Conservation (phyloP, 768 basidiomycete species). For the Jaapia argillacea region DNA sequence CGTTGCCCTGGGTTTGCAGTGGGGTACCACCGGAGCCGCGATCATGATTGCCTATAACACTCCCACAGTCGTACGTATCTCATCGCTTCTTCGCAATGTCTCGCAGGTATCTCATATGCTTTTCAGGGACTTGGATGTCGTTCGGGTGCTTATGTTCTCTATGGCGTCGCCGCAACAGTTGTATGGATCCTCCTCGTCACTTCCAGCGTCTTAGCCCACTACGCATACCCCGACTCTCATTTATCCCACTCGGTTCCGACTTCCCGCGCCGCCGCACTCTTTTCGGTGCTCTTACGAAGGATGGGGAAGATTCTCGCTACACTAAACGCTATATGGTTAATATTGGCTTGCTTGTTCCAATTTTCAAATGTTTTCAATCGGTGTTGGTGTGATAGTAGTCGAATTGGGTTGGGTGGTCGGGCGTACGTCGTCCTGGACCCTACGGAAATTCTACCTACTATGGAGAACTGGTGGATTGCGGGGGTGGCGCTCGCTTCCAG, state of each 20-base stretch:
- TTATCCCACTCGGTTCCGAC: no score
- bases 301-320: slow-evolving; percentile 18
- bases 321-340: slow-evolving; percentile 16
- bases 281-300: neutral
- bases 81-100: slow-evolving; percentile 1
- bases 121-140: slow-evolving; percentile 24
- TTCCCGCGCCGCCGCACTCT: neutral
- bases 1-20: slow-evolving; percentile 21
- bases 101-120: neutral
- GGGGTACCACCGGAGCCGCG: slow-evolving; percentile 21
- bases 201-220: slow-evolving; percentile 13
- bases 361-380: slow-evolving; percentile 15
- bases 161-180: slow-evolving; percentile 17
- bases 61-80: slow-evolving; percentile 17
- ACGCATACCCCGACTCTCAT: neutral
- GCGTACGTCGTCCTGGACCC: neutral
- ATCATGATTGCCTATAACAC: slow-evolving; percentile 18
- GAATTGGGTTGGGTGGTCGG: slow-evolving; percentile 4
- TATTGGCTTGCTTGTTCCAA: slow-evolving; percentile 19
- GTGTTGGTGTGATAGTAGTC: slow-evolving; percentile 21
- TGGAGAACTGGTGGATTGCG: neutral
- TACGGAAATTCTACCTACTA: neutral
- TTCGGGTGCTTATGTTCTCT: slow-evolving; percentile 20
- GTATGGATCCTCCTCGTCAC: slow-evolving; percentile 21
- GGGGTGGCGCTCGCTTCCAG: neutral